Evolutionary conservation across 768 basidiomycete species (phyloP).

Genomic region (Mycena galericulata): DNA sequence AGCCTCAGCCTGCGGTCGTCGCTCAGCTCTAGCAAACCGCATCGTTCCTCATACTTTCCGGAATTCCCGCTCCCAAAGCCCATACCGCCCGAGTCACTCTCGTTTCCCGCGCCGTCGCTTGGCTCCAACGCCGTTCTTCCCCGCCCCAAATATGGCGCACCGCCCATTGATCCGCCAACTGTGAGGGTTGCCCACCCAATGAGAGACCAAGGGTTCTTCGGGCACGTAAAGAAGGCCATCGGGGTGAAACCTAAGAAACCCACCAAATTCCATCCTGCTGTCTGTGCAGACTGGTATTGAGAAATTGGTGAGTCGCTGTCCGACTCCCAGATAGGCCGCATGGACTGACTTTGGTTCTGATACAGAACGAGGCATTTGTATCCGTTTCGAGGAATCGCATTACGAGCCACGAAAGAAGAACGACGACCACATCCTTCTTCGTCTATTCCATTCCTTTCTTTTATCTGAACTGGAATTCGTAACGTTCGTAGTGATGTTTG

Average conservation of each 20-base stretch:
- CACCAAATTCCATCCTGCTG: not conserved
- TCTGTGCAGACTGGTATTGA: constrained; percentile 13
- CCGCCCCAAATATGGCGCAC: constrained; percentile 20
- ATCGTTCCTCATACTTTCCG: not conserved
- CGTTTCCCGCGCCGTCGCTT: constrained; percentile 12
- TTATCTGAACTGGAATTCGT: too few relatives aligned
- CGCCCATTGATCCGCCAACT: not conserved
- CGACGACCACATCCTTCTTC: too few relatives aligned
- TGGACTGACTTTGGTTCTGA: not conserved
- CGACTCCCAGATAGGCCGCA: not conserved
- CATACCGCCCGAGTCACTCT: not conserved
- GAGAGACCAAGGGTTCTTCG: too few relatives aligned
- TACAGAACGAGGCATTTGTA: not conserved
- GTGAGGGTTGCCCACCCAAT: not conserved
- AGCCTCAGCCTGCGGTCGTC: not conserved
- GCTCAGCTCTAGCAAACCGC: not conserved
- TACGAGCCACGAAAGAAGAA: not conserved
- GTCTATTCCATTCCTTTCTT: too few relatives aligned
- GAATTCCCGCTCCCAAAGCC: constrained; percentile 1
- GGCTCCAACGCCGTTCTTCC: constrained; percentile 17
- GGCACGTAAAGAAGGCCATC: not conserved
- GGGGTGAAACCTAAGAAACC: not conserved
- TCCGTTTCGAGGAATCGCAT: not conserved
- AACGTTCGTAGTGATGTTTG: too few relatives aligned
- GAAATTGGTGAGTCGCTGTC: not conserved